Conservation (phyloP, 768 basidiomycete genomes). For the Neoboletus brunneissimus region DNA sequence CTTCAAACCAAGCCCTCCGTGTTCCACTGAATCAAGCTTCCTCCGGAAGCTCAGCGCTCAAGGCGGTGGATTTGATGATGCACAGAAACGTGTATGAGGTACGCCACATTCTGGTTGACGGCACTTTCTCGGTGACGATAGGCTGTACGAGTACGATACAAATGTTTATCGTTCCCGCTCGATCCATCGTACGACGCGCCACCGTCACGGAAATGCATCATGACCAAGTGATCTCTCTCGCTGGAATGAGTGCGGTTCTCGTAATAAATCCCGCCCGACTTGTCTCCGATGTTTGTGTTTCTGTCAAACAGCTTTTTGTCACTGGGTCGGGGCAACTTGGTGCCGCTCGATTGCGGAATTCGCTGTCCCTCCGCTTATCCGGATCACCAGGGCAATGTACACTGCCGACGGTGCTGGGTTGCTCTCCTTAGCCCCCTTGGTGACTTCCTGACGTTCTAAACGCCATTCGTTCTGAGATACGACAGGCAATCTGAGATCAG, state of each 20-base stretch:
- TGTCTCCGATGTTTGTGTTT: constrained; percentile 14
- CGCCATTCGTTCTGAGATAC: neutral
- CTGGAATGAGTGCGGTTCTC: constrained; percentile 2
- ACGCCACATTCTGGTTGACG: constrained; percentile 12
- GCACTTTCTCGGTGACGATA: neutral
- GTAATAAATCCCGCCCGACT: constrained; percentile 11
- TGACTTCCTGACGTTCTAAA: constrained; percentile 13
- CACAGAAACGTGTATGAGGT: constrained; percentile 8
- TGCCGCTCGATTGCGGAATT: constrained; percentile 2
- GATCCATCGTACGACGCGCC: constrained; percentile 21
- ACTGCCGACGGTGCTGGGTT: constrained; percentile 13
- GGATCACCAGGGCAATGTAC: constrained; percentile 19
- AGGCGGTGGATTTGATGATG: constrained; percentile 1
- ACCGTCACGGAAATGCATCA: constrained; percentile 9
- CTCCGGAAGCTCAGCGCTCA: constrained; percentile 7
- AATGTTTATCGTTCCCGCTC: neutral
- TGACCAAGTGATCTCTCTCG: neutral
- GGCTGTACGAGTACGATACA: neutral
- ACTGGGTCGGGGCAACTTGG: neutral
- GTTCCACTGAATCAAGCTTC: constrained; percentile 9
- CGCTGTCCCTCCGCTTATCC: constrained; percentile 4
- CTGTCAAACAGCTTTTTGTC: neutral
- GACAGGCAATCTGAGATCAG: constrained; percentile 22
- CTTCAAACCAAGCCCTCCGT: neutral
- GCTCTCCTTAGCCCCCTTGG: constrained; percentile 5